A percentile compares a stretch with the other conserved stretches of the same genome.
These are phyloP conservation scores for Dendrostoma leiphaemia DNA, from an alignment of 2,329 filamentous ascomycete species.

Conservation along the genomic window DNA sequence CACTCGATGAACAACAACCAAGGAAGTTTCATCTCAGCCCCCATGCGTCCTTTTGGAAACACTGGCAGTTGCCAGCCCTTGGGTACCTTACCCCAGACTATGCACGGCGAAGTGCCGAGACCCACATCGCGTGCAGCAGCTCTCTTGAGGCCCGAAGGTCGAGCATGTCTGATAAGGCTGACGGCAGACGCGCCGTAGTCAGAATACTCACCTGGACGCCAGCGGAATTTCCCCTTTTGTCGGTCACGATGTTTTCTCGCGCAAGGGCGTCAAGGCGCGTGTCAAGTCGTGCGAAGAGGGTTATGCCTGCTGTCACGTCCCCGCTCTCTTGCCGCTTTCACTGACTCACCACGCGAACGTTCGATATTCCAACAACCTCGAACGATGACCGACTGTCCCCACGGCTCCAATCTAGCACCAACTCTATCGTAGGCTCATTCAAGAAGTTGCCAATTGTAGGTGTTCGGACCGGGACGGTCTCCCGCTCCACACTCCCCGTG, in stretches of 20 bases:
- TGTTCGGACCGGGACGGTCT: too few species aligned
- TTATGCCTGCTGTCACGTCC: background rate
- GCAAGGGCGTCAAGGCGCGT: background rate
- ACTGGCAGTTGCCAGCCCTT: too few species aligned
- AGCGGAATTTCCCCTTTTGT: too few species aligned
- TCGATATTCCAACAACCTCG: background rate
- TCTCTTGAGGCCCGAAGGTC: background rate
- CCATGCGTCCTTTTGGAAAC: too few species aligned
- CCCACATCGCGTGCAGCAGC: background rate
- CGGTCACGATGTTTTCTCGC: background rate
- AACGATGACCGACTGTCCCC: background rate
- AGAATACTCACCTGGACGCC: too few species aligned
- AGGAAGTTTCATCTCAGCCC: background rate
- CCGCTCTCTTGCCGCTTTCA: background rate
- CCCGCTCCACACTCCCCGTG: too few species aligned
- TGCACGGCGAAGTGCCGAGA: background rate
- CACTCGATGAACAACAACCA: background rate
- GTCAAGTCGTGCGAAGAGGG: background rate
- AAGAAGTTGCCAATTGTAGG: too few species aligned
- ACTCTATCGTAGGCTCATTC: background rate
- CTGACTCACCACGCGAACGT: background rate
- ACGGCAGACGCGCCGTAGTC: background rate
- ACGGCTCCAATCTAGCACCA: background rate
- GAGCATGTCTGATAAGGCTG: background rate
- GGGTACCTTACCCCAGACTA: constrained; percentile 1